Percentiles rank a stretch among this genome's conserved stretches.
Evolutionary conservation across 768 basidiomycete species (phyloP).

Genomic region (Leccinum longicurvipes): DNA sequence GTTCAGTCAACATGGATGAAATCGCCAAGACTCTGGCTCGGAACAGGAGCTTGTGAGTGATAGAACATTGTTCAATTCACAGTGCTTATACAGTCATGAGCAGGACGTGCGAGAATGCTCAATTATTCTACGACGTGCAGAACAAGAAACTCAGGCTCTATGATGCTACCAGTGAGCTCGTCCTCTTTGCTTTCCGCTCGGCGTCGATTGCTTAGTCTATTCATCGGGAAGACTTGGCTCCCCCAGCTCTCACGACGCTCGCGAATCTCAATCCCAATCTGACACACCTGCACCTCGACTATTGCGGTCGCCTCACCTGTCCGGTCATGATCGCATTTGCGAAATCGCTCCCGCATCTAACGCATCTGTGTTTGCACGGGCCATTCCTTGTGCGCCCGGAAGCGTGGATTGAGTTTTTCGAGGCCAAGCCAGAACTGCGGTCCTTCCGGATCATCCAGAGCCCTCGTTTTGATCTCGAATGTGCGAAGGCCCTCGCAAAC

Average conservation of each 20-base stretch:
- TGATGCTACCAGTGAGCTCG: constrained; percentile 82
- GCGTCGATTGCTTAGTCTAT: background rate
- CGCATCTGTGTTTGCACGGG: constrained; percentile 75
- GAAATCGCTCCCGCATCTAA: constrained; percentile 60
- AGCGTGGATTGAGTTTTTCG: constrained; percentile 76
- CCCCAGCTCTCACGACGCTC: constrained; percentile 66
- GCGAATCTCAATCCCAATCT: constrained; percentile 83
- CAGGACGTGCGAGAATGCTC: constrained; percentile 76
- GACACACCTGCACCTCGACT: constrained; percentile 72
- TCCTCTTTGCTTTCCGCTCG: background rate
- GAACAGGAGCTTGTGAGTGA: constrained; percentile 73
- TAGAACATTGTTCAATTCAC: background rate
- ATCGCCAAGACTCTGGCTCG: constrained; percentile 81
- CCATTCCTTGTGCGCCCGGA: constrained; percentile 78
- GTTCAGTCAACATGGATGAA: constrained; percentile 76
- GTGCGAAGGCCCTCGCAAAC: constrained; percentile 54
- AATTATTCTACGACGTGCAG: constrained; percentile 76
- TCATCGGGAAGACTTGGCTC: constrained; percentile 54
- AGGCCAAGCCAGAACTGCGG: constrained; percentile 56
- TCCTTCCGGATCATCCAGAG: constrained; percentile 81
- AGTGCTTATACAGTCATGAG: background rate
- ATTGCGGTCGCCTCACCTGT: constrained; percentile 80
- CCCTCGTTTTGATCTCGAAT: constrained; percentile 77
- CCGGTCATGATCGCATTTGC: constrained; percentile 56
- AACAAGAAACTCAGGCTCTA: constrained; percentile 72